Conservation (phyloP, 495 filamentous ascomycete species). For the Aspergillus saccharolyticus region DNA sequence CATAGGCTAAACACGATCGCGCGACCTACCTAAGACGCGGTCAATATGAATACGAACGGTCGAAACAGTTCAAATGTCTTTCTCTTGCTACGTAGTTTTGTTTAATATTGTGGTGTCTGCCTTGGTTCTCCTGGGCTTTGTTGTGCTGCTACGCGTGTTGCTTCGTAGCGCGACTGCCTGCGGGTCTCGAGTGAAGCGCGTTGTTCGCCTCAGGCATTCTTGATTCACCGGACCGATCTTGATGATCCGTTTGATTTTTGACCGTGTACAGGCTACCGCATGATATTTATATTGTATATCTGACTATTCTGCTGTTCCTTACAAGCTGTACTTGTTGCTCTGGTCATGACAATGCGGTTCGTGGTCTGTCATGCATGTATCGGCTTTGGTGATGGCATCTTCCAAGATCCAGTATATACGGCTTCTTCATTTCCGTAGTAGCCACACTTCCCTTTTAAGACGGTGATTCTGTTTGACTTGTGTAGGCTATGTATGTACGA, state of each 20-base stretch:
- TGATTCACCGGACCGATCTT: no score
- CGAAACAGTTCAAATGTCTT: slow-evolving; percentile 17
- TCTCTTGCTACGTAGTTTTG: neutral
- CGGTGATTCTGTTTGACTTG: no score
- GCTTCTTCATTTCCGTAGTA: no score
- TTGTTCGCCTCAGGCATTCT: neutral
- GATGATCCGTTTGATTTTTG: no score
- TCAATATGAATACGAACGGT: slow-evolving; percentile 44
- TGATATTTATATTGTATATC: no score
- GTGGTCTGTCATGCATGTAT: no score
- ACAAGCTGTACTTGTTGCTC: neutral
- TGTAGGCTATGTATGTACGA: no score
- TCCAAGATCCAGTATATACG: no score
- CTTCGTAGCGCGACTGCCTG: neutral
- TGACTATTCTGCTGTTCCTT: no score
- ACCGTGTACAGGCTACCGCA: no score
- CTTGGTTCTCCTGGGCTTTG: neutral
- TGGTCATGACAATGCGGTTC: neutral
- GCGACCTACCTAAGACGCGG: slow-evolving; percentile 21
- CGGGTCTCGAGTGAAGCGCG: neutral
- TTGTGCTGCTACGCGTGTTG: neutral
- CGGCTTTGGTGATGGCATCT: no score
- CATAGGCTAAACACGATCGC: slow-evolving; percentile 33
- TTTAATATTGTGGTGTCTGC: neutral
- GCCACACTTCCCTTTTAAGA: no score